These are phyloP conservation scores for Septoria petroselini DNA, from an alignment of 2,329 filamentous ascomycete genomes.

Conservation along the genomic window DNA sequence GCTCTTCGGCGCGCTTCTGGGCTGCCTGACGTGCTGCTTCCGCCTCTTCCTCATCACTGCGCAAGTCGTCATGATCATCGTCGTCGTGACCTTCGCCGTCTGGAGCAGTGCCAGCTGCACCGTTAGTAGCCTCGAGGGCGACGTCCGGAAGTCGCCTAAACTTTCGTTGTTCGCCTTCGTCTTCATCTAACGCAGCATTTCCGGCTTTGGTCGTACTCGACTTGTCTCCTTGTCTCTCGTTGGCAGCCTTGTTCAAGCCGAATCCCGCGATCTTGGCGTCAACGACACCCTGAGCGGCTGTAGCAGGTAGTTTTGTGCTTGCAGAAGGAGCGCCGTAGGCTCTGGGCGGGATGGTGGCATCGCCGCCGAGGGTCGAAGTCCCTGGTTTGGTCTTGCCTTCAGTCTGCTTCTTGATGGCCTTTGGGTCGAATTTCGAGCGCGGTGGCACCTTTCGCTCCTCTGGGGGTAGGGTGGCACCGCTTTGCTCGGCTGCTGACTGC, in stretches of 20 bases:
- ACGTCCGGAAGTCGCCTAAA: conserved; percentile 83
- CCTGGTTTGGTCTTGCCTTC: conserved; percentile 50
- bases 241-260: conserved; percentile 67
- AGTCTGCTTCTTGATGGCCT: conserved; percentile 78
- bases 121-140: conserved; percentile 54
- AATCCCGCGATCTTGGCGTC: conserved; percentile 74
- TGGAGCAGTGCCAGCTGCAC: conserved; percentile 49
- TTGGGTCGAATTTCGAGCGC: conserved; percentile 80
- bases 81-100: conserved; percentile 48
- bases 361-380: conserved; percentile 55
- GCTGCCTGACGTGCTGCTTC: conserved; percentile 77
- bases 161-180: conserved; percentile 81
- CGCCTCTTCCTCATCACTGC: conserved; percentile 81
- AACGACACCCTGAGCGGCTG: conserved; percentile 9
- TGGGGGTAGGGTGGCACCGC: conserved; percentile 3
- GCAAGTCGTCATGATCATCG: conserved; percentile 67
- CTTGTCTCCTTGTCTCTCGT: conserved; percentile 58
- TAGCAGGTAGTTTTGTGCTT: conserved; percentile 37
- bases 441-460: conserved; percentile 54
- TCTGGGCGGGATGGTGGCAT: conserved; percentile 47
- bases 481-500: conserved; percentile 3
- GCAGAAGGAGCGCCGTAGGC: conserved; percentile 34
- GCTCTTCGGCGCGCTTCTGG: conserved; percentile 66
- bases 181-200: conserved; percentile 81
- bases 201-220: conserved; percentile 64